These are phyloP conservation scores for Dalbergia cochinchinensis DNA, from an alignment of 306 rosid species.

Conservation along the genomic window DNA sequence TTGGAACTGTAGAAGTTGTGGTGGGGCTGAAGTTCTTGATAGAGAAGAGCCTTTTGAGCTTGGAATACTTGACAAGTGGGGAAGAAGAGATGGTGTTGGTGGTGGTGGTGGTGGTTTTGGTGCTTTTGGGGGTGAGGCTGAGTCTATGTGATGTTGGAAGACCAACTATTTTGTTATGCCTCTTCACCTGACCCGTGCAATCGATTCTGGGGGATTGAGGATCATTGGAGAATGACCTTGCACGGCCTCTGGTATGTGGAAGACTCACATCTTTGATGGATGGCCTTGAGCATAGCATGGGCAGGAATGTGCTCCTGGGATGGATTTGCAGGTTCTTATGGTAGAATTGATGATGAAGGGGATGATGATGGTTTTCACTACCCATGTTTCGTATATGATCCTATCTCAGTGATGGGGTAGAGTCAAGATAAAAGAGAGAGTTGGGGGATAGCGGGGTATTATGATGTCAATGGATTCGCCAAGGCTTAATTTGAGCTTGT, in stretches of 20 bases:
- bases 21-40: constrained; percentile 54
- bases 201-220: constrained; percentile 87
- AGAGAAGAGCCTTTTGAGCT: constrained; percentile 81
- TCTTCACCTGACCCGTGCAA: constrained; percentile 96
- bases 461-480: constrained; percentile 18
- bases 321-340: constrained; percentile 35
- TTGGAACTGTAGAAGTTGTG: constrained; percentile 26
- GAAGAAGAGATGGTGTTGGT: constrained; percentile 30
- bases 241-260: constrained; percentile 46
- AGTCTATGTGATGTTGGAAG: constrained; percentile 56
- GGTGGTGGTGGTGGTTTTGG: constrained; percentile 36
- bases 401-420: neutral
- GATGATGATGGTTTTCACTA: constrained; percentile 45
- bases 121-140: constrained; percentile 40
- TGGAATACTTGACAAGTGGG: constrained; percentile 61
- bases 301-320: constrained; percentile 71
- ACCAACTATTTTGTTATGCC: constrained; percentile 76
- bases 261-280: constrained; percentile 66
- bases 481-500: constrained; percentile 2
- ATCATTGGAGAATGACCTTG: constrained; percentile 44
- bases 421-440: neutral
- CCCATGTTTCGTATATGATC: constrained; percentile 57
- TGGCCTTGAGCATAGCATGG: constrained; percentile 83
- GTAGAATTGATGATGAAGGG: constrained; percentile 35
- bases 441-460: neutral